Conservation (phyloP, 2,329 filamentous ascomycete genomes). For the Aspergillus sp. region DNA sequence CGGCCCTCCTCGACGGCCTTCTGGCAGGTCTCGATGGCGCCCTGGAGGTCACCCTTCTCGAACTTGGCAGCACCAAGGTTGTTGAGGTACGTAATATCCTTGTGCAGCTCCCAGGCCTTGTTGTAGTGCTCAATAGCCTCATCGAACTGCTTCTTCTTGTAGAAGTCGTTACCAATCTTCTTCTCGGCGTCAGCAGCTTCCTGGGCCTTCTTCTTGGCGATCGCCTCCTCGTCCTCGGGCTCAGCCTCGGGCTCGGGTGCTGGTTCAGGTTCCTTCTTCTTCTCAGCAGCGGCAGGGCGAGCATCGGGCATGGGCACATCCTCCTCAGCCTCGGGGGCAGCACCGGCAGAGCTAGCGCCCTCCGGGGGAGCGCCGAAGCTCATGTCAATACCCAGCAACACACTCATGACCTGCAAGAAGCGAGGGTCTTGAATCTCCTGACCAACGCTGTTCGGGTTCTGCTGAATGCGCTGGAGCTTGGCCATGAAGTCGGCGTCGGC, state of each 20-base stretch:
- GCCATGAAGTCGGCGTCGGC: slow-evolving; percentile 85
- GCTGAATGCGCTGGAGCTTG: slow-evolving; percentile 78
- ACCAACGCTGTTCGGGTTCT: slow-evolving; percentile 77
- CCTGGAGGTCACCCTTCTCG: slow-evolving; percentile 93
- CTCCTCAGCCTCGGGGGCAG: slow-evolving; percentile 59
- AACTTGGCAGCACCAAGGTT: slow-evolving; percentile 93
- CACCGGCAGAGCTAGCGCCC: slow-evolving; percentile 44
- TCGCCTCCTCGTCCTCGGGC: slow-evolving; percentile 76
- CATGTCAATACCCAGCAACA: slow-evolving; percentile 93
- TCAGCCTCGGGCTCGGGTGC: slow-evolving; percentile 64
- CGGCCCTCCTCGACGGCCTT: slow-evolving; percentile 89
- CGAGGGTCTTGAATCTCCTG: slow-evolving; percentile 85
- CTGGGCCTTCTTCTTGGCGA: slow-evolving; percentile 86
- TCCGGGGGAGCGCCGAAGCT: slow-evolving; percentile 61
- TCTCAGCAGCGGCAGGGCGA: slow-evolving; percentile 48
- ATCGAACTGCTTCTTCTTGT: slow-evolving; percentile 98
- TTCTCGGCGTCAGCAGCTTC: slow-evolving; percentile 93
- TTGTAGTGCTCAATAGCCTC: slow-evolving; percentile 90
- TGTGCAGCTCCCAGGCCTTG: slow-evolving; percentile 91
- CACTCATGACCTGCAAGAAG: slow-evolving; percentile 91
- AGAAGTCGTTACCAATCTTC: slow-evolving; percentile 86
- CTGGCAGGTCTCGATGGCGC: slow-evolving; percentile 81
- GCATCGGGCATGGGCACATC: slow-evolving; percentile 79
- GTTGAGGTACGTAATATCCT: slow-evolving; percentile 97
- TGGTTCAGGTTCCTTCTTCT: slow-evolving; percentile 60